Conservation (phyloP, 129 eudicot species). For the Smallanthus sonchifolius region DNA sequence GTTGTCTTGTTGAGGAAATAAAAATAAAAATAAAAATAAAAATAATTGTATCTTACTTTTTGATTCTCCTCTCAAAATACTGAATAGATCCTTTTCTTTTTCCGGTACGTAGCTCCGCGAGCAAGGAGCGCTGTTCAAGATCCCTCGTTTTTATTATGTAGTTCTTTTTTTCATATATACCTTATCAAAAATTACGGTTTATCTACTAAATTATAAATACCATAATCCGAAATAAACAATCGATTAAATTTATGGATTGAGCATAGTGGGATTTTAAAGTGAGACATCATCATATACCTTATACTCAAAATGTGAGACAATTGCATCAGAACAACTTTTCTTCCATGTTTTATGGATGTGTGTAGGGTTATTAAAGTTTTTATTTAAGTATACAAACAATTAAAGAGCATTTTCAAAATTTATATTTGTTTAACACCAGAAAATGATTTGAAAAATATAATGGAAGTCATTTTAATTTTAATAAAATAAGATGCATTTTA, state of each 20-base stretch:
- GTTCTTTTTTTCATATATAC: neutral
- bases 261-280: neutral
- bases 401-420: neutral
- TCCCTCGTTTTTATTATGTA: neutral
- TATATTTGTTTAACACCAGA: neutral
- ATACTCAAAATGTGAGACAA: slow-evolving; percentile 9
- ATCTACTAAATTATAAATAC: neutral
- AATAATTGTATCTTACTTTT: too few relatives aligned
- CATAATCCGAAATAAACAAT: neutral
- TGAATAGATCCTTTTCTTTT: too few relatives aligned
- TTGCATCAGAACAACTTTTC: slow-evolving; percentile 4
- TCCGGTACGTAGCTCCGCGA: too few relatives aligned
- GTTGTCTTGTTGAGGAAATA: too few relatives aligned
- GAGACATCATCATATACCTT: slow-evolving; percentile 20
- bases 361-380: slow-evolving; percentile 15
- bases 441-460: neutral
- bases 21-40: too few relatives aligned
- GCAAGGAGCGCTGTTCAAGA: too few relatives aligned
- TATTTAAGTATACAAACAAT: neutral
- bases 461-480: neutral
- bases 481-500: neutral
- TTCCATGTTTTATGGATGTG: slow-evolving; percentile 21
- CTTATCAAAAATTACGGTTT: neutral
- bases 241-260: neutral
- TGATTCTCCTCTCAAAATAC: too few relatives aligned